Conservation (phyloP, 1,284 basidiomycete genomes). For the Anthracocystis walkeri region DNA sequence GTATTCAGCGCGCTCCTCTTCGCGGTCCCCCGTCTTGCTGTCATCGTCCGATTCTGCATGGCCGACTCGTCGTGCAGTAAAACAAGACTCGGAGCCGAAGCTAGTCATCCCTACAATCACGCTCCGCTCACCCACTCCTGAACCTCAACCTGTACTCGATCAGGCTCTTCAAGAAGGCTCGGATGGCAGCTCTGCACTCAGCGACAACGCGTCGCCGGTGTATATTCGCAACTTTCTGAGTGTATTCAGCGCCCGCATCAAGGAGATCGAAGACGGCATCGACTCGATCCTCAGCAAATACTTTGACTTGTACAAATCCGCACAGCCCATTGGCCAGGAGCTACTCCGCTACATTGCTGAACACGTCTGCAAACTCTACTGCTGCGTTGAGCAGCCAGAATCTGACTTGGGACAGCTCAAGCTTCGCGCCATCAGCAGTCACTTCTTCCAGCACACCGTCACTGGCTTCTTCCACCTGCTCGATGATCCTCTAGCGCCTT, state of each 20-base stretch:
- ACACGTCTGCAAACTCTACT: slow-evolving; percentile 24
- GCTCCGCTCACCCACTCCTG: slow-evolving; percentile 29
- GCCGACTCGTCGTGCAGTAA: neutral
- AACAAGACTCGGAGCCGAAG: neutral
- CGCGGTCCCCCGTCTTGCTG: neutral
- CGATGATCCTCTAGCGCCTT: slow-evolving; percentile 26
- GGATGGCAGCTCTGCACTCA: neutral
- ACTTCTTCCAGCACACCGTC: slow-evolving; percentile 34
- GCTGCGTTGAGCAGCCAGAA: slow-evolving; percentile 15
- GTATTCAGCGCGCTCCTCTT: neutral
- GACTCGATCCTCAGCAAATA: slow-evolving; percentile 38
- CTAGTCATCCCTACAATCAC: slow-evolving; percentile 23
- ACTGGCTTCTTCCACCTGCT: slow-evolving; percentile 44
- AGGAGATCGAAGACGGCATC: slow-evolving; percentile 19
- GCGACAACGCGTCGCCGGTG: neutral
- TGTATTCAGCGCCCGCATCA: slow-evolving; percentile 14
- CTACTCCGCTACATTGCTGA: slow-evolving; percentile 30
- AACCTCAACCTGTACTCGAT: slow-evolving; percentile 10
- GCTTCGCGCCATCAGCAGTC: slow-evolving; percentile 33
- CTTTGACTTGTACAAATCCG: slow-evolving; percentile 8
- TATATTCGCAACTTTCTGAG: slow-evolving; percentile 10
- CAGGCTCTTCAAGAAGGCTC: neutral
- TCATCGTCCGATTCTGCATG: slow-evolving; percentile 2
- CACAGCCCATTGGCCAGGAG: slow-evolving; percentile 17
- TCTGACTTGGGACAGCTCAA: slow-evolving; percentile 24